Evolutionary conservation across 208 protist genomes (phyloP).

Genomic region (Wallacemonas sp.): DNA sequence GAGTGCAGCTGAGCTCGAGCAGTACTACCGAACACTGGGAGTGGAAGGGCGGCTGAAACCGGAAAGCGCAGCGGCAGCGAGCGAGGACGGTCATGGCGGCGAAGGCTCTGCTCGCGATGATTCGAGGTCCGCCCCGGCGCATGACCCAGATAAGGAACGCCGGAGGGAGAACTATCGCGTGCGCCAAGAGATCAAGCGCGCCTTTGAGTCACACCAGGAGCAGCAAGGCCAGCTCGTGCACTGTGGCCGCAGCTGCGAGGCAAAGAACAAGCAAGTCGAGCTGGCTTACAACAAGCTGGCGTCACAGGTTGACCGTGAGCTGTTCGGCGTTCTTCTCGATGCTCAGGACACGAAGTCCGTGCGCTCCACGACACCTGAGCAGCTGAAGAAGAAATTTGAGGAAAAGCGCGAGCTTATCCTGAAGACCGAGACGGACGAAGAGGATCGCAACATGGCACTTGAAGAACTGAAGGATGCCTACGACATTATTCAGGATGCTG

Average conservation of each 20-base stretch:
- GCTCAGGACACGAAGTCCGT: conserved; percentile 69
- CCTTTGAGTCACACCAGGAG: conserved; percentile 63
- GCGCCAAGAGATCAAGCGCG: conserved; percentile 65
- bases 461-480: conserved; percentile 87
- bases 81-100: conserved; percentile 12
- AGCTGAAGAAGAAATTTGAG: conserved; percentile 78
- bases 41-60: conserved; percentile 51
- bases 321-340: conserved; percentile 82
- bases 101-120: not conserved
- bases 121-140: not conserved
- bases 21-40: conserved; percentile 73
- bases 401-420: conserved; percentile 61
- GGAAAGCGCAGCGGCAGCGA: not conserved
- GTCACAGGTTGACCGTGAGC: conserved; percentile 84
- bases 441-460: conserved; percentile 77
- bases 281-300: conserved; percentile 75
- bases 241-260: conserved; percentile 70
- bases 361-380: conserved; percentile 33
- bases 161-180: conserved; percentile 76
- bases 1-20: conserved; percentile 43
- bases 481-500: conserved; percentile 80
- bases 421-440: conserved; percentile 60
- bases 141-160: conserved; percentile 56
- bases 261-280: conserved; percentile 77
- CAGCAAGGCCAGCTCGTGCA: conserved; percentile 75